phyloP scores from a whole-genome alignment of 2,329 filamentous ascomycete species.

The Mycosphaerella sp. region DNA sequence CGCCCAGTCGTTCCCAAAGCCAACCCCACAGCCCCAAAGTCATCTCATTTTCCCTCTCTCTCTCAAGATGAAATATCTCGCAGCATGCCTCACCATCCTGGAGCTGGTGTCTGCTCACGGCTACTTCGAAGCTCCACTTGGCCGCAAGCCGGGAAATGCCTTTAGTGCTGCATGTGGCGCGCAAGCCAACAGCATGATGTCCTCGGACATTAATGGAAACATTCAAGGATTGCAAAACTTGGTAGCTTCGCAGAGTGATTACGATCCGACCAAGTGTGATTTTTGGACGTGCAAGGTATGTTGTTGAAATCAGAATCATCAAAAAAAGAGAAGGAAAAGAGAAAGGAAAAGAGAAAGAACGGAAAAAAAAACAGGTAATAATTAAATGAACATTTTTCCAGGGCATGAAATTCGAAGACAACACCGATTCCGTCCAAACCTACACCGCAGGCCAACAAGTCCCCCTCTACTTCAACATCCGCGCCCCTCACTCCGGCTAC shows the following conservation, averaged over 20 bases:
- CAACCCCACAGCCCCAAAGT: too few relatives aligned
- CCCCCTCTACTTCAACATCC: constrained; percentile 42
- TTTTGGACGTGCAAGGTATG: constrained; percentile 37
- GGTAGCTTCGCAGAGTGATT: constrained; percentile 30
- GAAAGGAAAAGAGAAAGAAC: not conserved
- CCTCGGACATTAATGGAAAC: constrained; percentile 51
- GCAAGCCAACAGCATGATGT: constrained; percentile 50
- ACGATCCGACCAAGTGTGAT: constrained; percentile 22
- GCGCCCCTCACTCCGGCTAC: constrained; percentile 49
- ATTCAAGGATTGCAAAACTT: constrained; percentile 51
- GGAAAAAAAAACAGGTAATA: too few relatives aligned
- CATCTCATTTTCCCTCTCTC: too few relatives aligned
- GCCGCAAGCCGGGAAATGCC: constrained; percentile 47
- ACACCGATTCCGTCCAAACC: constrained; percentile 46
- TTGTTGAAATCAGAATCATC: not conserved
- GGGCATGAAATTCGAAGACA: constrained; percentile 53
- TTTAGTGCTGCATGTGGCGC: constrained; percentile 49
- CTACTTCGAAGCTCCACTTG: constrained; percentile 44
- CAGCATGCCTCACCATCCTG: constrained; percentile 41
- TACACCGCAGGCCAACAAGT: constrained; percentile 48
- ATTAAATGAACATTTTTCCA: constrained; percentile 34
- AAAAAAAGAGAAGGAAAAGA: not conserved
- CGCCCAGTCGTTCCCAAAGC: constrained; percentile 8
- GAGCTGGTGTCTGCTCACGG: constrained; percentile 49
- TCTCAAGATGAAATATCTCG: constrained; percentile 24